Evolutionary conservation across 495 filamentous ascomycete species (phyloP).

Genomic region (Aspergillus biplanus): DNA sequence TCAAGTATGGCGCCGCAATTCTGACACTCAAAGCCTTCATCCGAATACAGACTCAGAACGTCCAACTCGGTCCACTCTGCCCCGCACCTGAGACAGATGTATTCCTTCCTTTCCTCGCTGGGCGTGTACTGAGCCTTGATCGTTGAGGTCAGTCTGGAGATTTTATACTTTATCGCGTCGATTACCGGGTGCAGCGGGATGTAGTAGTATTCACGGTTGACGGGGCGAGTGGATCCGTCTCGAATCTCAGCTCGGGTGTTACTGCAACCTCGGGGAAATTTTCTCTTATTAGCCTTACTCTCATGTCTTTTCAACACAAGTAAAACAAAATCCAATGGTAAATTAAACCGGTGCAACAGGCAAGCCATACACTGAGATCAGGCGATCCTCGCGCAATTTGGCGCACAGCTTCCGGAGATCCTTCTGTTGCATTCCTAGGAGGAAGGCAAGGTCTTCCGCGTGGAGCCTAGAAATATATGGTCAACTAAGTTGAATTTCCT

Average conservation of each 20-base stretch:
- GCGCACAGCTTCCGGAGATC: slow-evolving; percentile 86
- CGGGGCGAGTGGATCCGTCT: slow-evolving; percentile 78
- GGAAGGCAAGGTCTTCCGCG: slow-evolving; percentile 82
- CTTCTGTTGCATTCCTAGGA: slow-evolving; percentile 86
- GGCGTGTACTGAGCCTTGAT: slow-evolving; percentile 82
- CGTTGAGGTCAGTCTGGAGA: slow-evolving; percentile 79
- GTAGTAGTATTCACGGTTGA: slow-evolving; percentile 91
- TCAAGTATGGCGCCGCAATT: slow-evolving; percentile 74
- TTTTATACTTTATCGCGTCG: slow-evolving; percentile 94
- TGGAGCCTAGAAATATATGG: slow-evolving; percentile 58
- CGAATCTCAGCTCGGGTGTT: slow-evolving; percentile 78
- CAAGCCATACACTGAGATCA: slow-evolving; percentile 71
- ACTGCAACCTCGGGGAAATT: slow-evolving; percentile 39
- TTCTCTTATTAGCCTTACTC: not conserved
- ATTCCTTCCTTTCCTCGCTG: slow-evolving; percentile 86
- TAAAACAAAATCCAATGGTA: not conserved
- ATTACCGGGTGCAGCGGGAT: slow-evolving; percentile 93
- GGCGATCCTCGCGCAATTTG: slow-evolving; percentile 78
- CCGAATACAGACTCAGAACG: slow-evolving; percentile 68
- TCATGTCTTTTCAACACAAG: not conserved
- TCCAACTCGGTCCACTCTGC: slow-evolving; percentile 85
- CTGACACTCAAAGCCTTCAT: slow-evolving; percentile 77
- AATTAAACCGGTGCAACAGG: slow-evolving; percentile 6
- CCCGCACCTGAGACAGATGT: slow-evolving; percentile 78
- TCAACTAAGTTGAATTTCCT: no score